Conservation (phyloP, 1,284 basidiomycete genomes). For the Xerocomus nothofagi region DNA sequence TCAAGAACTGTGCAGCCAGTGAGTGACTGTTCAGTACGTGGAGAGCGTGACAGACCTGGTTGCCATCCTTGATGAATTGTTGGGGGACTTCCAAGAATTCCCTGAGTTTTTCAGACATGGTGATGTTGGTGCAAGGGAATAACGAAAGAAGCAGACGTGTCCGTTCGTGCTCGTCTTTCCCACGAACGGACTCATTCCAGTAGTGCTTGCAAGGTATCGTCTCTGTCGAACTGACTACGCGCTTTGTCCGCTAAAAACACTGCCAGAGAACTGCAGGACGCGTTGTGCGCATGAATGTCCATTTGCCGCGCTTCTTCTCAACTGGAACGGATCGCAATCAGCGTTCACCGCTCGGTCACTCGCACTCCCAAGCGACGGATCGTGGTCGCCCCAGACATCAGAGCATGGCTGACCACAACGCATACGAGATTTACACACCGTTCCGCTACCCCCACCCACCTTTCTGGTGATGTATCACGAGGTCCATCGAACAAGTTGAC, state of each 20-base stretch:
- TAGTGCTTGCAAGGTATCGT: constrained; percentile 14
- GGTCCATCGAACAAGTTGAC: constrained; percentile 19
- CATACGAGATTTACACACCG: constrained; percentile 10
- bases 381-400: constrained; percentile 13
- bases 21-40: not conserved
- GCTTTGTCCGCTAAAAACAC: constrained; percentile 5
- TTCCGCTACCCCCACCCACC: not conserved
- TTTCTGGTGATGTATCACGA: constrained; percentile 13
- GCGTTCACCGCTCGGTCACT: constrained; percentile 23
- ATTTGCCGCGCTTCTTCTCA: constrained; percentile 26
- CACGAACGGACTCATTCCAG: constrained; percentile 15
- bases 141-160: constrained; percentile 25
- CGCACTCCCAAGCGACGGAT: constrained; percentile 10
- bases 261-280: constrained; percentile 8
- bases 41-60: constrained; percentile 62
- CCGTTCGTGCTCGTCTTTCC: constrained; percentile 13
- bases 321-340: constrained; percentile 30
- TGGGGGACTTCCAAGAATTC: constrained; percentile 92
- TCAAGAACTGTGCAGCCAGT: constrained; percentile 72
- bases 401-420: constrained; percentile 23
- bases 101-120: constrained; percentile 87
- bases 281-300: constrained; percentile 54
- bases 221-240: not conserved
- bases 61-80: constrained; percentile 91
- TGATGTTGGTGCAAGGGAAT: constrained; percentile 28